phyloP scores from a whole-genome alignment of 2,329 filamentous ascomycete genomes.

The Pezicula rhizophila region DNA sequence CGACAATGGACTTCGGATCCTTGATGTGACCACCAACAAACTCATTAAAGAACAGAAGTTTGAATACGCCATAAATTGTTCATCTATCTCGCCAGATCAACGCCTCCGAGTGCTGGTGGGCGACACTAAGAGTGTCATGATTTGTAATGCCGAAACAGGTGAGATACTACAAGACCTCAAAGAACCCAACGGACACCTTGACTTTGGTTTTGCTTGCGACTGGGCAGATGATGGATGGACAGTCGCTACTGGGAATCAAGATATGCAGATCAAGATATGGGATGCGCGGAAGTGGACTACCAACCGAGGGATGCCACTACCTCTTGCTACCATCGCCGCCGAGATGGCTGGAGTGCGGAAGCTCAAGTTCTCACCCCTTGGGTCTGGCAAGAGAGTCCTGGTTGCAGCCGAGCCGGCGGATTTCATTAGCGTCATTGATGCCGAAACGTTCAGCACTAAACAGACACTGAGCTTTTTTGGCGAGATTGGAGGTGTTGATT shows the following conservation, averaged over 20 bases:
- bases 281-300: conserved; percentile 65
- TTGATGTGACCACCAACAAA: conserved; percentile 53
- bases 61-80: conserved; percentile 63
- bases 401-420: conserved; percentile 73
- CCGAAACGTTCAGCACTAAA: conserved; percentile 54
- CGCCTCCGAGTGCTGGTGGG: conserved; percentile 69
- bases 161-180: conserved; percentile 49
- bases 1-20: conserved; percentile 50
- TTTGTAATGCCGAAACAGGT: conserved; percentile 64
- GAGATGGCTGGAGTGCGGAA: conserved; percentile 65
- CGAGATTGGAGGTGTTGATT: conserved; percentile 63
- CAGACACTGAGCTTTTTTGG: conserved; percentile 72
- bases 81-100: conserved; percentile 64
- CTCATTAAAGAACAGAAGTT: conserved; percentile 52
- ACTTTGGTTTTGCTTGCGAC: conserved; percentile 71
- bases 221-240: conserved; percentile 75
- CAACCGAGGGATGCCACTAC: conserved; percentile 39
- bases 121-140: conserved; percentile 58
- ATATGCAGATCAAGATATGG: conserved; percentile 68
- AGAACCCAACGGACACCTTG: conserved; percentile 56
- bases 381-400: conserved; percentile 60
- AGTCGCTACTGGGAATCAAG: conserved; percentile 72
- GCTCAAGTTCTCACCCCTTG: conserved; percentile 65
- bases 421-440: conserved; percentile 65
- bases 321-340: conserved; percentile 51